A percentile compares a stretch with the other conserved stretches of the same genome.
Evolutionary conservation across 2,329 filamentous ascomycete species (phyloP).

Genomic region (Paecilomyces fulvus): DNA sequence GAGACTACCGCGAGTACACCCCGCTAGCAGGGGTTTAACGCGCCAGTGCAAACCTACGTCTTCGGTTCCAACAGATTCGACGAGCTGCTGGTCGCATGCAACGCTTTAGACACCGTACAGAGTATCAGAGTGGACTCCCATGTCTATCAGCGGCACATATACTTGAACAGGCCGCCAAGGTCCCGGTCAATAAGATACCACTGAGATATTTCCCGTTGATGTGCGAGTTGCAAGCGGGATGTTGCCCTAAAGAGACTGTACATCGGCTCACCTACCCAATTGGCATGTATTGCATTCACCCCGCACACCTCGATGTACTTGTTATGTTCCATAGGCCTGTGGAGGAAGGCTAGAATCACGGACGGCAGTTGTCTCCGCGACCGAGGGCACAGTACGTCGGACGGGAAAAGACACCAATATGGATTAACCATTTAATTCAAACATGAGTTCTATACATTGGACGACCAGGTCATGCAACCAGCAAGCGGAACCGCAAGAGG

Average conservation of each 20-base stretch:
- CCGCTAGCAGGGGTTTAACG: background rate
- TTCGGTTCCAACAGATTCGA: background rate
- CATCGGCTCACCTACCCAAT: background rate
- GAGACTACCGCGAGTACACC: background rate
- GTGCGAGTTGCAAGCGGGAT: background rate
- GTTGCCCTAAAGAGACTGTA: background rate
- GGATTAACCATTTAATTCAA: constrained; percentile 25
- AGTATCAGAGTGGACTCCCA: background rate
- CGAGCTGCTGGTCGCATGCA: background rate
- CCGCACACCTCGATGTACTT: background rate
- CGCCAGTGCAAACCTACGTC: background rate
- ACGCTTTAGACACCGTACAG: too few species aligned
- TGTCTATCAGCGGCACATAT: background rate
- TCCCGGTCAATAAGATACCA: background rate
- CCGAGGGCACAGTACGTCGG: background rate
- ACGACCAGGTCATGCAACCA: constrained; percentile 18
- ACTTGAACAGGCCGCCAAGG: background rate
- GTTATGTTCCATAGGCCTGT: background rate
- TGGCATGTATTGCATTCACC: background rate
- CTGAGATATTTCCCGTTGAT: background rate
- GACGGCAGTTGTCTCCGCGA: background rate
- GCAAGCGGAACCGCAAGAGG: constrained; percentile 6
- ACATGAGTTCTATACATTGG: constrained; percentile 34
- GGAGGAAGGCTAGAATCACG: background rate
- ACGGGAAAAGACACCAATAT: constrained; percentile 2